These are phyloP conservation scores for Neopestalotiopsis clavispora DNA, from an alignment of 2,329 filamentous ascomycete species.

Conservation along the genomic window DNA sequence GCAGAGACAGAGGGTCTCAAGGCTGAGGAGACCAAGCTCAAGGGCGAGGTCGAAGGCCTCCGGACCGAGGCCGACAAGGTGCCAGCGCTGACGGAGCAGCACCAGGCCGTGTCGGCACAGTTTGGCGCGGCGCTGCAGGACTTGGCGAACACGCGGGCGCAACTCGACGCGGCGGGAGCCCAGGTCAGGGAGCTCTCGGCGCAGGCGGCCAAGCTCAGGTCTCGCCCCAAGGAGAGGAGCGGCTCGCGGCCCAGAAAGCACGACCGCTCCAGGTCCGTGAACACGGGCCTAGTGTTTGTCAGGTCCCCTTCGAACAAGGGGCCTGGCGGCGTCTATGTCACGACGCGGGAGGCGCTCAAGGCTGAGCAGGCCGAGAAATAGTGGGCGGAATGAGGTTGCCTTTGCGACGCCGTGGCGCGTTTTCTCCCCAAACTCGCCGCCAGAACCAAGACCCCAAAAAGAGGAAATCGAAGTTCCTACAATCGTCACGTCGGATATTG, in stretches of 20 bases:
- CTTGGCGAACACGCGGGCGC: slow-evolving; percentile 21
- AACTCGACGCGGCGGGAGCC: slow-evolving; percentile 9
- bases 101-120: slow-evolving; percentile 25
- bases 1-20: slow-evolving; percentile 7
- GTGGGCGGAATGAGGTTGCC: slow-evolving; percentile 20
- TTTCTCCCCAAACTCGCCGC: background rate
- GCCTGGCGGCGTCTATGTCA: slow-evolving; percentile 28
- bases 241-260: slow-evolving; percentile 30
- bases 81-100: slow-evolving; percentile 28
- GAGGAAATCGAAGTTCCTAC: background rate
- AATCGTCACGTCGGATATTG: background rate
- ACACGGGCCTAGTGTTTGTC: slow-evolving; percentile 30
- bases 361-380: slow-evolving; percentile 20
- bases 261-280: slow-evolving; percentile 30
- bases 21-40: slow-evolving; percentile 24
- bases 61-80: slow-evolving; percentile 28
- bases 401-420: background rate
- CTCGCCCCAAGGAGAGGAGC: slow-evolving; percentile 29
- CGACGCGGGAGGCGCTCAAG: slow-evolving; percentile 32
- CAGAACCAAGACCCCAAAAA: background rate
- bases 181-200: slow-evolving; percentile 28
- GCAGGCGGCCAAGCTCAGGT: slow-evolving; percentile 22
- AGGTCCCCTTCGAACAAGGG: slow-evolving; percentile 29
- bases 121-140: slow-evolving; percentile 22
- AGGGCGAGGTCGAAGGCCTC: slow-evolving; percentile 15